Base-by-base conservation (phyloP, 345 rosid species). In the Lumnitzera racemosa region DNA sequence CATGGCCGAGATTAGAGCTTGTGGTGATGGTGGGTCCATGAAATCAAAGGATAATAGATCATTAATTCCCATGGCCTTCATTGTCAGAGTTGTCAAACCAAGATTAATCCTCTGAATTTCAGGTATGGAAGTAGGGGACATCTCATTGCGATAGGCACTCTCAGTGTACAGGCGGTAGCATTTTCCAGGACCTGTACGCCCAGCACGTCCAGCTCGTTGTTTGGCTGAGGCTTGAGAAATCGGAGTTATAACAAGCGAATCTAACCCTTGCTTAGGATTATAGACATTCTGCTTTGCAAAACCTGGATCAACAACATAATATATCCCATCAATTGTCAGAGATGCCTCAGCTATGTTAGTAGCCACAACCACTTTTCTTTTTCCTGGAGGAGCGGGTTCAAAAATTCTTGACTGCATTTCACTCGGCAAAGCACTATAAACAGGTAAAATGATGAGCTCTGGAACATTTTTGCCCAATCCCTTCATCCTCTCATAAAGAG, bases 21-120 rank as follows among this genome's bases (percentile, higher is more conserved):
- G 94, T 10, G 87, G 80, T 9, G 89, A 80, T 56, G 89, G 92
- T 0, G 85, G 83, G 67, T 86, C 89, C 89, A 86, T 83, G 70
- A 86, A 86, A 73, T 83, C 92, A 74, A 81, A 83, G 51, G 87
- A 86, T n/a, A 81, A 66, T 7, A 83, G 78, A 56, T 89, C 98
- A 67, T 83, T 89, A 31, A 91, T 87, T 24, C 98, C 98, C 92
- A 91, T 91, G 15, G 94, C 96, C 81, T 87, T 89, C 98, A 92
- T 81, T 13, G 76, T 74, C 15, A 92, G 79, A 0, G 85, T 78
- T 25, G 78, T 80, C 25, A 60, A 29, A 55, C 90, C 98, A 65
- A 91, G 98, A 67, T 89, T 83, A 54, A 85, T 83, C 76, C 98
- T 86, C 63, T 91, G 96, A 63, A 91, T 89, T 76, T 91, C 98